Conservation (phyloP, 2,329 filamentous ascomycete species). For the Aspergillus sp. region DNA sequence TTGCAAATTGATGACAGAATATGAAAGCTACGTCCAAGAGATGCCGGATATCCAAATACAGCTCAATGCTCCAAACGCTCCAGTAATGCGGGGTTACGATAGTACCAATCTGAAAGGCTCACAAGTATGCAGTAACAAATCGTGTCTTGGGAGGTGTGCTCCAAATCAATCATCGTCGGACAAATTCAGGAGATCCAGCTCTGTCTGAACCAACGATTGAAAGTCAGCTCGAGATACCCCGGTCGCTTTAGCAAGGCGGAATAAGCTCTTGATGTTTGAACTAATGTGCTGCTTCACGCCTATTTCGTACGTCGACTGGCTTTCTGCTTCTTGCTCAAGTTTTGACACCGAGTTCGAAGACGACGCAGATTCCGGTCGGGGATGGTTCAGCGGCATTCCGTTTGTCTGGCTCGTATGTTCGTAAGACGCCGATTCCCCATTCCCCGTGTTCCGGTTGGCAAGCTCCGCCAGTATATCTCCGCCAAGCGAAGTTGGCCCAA, state of each 20-base stretch:
- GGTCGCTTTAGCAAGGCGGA: constrained; percentile 57
- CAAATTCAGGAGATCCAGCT: constrained; percentile 59
- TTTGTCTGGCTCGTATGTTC: constrained; percentile 25
- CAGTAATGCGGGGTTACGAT: constrained; percentile 14
- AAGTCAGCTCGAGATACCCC: constrained; percentile 62
- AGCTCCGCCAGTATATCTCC: constrained; percentile 50
- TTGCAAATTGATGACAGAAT: neutral
- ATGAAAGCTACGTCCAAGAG: neutral
- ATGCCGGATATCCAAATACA: constrained; percentile 16
- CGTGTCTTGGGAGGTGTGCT: neutral
- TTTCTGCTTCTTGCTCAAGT: constrained; percentile 55
- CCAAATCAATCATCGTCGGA: constrained; percentile 46
- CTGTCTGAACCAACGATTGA: constrained; percentile 57
- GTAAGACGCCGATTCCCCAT: constrained; percentile 17
- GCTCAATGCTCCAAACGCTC: constrained; percentile 18
- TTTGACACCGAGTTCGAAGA: constrained; percentile 51
- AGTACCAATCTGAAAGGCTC: constrained; percentile 23
- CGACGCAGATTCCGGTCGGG: constrained; percentile 44
- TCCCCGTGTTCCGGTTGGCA: constrained; percentile 40
- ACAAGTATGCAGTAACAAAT: constrained; percentile 7
- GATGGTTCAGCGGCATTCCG: constrained; percentile 39
- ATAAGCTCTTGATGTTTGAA: constrained; percentile 64
- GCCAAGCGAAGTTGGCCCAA: constrained; percentile 54
- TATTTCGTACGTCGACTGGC: constrained; percentile 55
- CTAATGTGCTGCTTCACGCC: constrained; percentile 65